Conservation (phyloP, 2,329 filamentous ascomycete species). For the Elsinoe necatrix region DNA sequence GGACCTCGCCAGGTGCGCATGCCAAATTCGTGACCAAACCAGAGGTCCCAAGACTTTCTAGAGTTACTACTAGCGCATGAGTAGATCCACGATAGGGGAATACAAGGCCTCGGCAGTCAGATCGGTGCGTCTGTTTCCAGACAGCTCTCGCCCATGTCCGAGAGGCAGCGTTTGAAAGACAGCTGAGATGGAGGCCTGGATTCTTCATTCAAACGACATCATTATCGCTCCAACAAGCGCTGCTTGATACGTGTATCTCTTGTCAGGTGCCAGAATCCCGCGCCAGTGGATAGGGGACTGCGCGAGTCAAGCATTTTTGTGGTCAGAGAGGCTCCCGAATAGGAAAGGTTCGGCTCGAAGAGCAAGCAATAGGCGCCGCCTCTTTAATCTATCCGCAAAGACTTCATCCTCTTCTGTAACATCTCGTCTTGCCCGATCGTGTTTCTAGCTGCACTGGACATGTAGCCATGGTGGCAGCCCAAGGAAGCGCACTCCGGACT, state of each 20-base stretch:
- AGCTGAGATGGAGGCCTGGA: not conserved
- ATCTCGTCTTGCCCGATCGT: not conserved
- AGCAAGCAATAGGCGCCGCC: constrained; percentile 8
- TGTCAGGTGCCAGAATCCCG: not conserved
- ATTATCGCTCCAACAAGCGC: not conserved
- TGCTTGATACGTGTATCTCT: not conserved
- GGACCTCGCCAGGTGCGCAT: not conserved
- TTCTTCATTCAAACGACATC: too few relatives aligned
- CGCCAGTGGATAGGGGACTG: not conserved
- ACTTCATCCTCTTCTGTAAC: constrained; percentile 5
- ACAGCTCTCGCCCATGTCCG: not conserved
- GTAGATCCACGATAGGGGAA: constrained; percentile 4
- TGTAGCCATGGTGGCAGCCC: not conserved
- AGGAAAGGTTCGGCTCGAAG: constrained; percentile 10
- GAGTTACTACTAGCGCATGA: not conserved
- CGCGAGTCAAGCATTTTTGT: not conserved
- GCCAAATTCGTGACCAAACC: not conserved
- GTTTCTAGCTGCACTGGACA: not conserved
- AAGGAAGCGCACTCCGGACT: not conserved
- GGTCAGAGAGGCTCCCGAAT: not conserved
- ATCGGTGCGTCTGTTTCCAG: not conserved
- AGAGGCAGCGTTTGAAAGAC: not conserved
- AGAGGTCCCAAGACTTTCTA: not conserved
- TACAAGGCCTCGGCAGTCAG: not conserved
- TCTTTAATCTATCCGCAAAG: not conserved